These are phyloP conservation scores for Trichoderma reesei DNA, from an alignment of 495 filamentous ascomycete genomes.

Conservation along the genomic window DNA sequence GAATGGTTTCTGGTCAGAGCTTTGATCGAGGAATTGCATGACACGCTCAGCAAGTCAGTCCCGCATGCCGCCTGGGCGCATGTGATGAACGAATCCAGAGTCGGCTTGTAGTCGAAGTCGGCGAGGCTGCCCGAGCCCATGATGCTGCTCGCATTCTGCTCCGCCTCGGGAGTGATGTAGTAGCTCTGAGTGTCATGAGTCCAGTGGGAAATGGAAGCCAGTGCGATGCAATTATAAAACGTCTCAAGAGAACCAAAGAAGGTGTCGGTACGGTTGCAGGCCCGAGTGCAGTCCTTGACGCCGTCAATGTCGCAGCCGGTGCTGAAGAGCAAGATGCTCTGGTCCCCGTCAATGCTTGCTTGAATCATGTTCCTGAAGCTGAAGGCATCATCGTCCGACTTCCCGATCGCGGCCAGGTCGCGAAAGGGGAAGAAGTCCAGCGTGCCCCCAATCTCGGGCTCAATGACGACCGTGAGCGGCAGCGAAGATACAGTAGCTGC, in stretches of 20 bases:
- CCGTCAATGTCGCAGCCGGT: conserved; percentile 3
- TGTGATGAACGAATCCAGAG: neutral
- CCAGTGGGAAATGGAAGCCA: conserved; percentile 10
- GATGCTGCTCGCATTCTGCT: conserved; percentile 1
- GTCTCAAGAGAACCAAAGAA: conserved; percentile 9
- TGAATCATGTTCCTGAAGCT: conserved; percentile 1
- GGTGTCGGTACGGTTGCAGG: conserved; percentile 1
- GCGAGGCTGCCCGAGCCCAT: conserved; percentile 7
- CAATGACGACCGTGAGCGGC: neutral
- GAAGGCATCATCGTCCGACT: neutral
- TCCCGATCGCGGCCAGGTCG: conserved; percentile 1
- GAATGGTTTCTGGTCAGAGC: neutral
- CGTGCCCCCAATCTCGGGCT: neutral
- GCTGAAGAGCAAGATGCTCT: neutral
- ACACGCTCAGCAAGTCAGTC: conserved; percentile 1
- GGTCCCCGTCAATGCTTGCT: conserved; percentile 3
- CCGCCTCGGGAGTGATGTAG: conserved; percentile 2
- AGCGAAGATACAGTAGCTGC: neutral
- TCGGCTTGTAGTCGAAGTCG: neutral
- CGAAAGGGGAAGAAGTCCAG: conserved; percentile 8
- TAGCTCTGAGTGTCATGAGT: neutral
- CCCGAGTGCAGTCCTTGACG: neutral
- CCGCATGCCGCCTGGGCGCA: conserved; percentile 7
- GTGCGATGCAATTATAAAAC: conserved; percentile 6
- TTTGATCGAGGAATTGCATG: neutral